phyloP scores from a whole-genome alignment of 768 basidiomycete species.

The Auricularia cornea region DNA sequence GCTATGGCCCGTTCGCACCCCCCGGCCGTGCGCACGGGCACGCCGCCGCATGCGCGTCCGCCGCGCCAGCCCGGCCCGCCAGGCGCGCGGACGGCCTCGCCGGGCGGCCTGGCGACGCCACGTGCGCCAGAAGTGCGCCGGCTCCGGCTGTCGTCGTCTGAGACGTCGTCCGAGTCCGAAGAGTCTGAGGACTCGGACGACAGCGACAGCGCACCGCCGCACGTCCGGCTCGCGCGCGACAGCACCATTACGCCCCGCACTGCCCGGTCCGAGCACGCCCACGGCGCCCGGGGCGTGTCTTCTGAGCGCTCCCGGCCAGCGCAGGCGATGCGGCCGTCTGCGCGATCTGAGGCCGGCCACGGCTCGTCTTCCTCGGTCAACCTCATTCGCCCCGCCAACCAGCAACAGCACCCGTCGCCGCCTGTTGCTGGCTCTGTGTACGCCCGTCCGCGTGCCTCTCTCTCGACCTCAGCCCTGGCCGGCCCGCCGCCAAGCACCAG shows the following conservation, averaged over 20 bases:
- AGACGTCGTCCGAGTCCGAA: neutral
- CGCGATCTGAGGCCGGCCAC: neutral
- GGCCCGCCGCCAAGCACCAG: neutral
- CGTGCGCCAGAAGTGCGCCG: neutral
- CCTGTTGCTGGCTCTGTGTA: neutral
- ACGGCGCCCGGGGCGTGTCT: neutral
- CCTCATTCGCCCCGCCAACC: neutral
- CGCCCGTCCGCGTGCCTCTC: neutral
- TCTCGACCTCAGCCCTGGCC: neutral
- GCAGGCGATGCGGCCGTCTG: neutral
- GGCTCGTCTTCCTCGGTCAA: conserved; percentile 7
- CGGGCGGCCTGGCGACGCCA: neutral
- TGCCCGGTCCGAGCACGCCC: neutral
- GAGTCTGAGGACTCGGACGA: conserved; percentile 3
- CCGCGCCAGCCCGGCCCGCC: neutral
- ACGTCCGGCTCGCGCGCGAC: neutral
- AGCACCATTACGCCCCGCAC: neutral
- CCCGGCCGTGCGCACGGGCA: neutral
- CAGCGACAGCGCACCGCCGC: neutral
- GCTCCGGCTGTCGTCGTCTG: neutral
- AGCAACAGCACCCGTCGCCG: neutral
- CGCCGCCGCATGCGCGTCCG: neutral
- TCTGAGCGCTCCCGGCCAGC: neutral
- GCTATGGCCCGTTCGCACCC: neutral
- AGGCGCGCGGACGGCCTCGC: neutral